Evolutionary conservation across 805 yeast species (phyloP).

Genomic region (Nakazawaea peltata): DNA sequence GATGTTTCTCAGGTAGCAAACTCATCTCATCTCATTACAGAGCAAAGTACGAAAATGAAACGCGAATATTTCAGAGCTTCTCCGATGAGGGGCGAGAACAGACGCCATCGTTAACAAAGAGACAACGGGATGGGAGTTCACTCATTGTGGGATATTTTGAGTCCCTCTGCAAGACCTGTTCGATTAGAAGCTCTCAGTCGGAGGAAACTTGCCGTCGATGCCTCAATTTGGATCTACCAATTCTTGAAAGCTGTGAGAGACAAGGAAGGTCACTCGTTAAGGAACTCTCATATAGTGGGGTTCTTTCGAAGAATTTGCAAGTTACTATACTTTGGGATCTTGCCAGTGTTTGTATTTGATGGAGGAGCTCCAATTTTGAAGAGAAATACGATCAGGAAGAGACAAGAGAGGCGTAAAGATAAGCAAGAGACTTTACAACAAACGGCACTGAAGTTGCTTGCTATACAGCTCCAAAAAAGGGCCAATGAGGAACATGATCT

Average conservation of each 20-base stretch:
- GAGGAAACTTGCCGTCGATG: slow-evolving; percentile 86
- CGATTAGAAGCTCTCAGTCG: slow-evolving; percentile 77
- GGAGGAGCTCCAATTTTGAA: slow-evolving; percentile 90
- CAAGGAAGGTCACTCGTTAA: slow-evolving; percentile 66
- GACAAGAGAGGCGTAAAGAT: slow-evolving; percentile 71
- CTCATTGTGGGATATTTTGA: slow-evolving; percentile 86
- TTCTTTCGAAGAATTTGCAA: slow-evolving; percentile 92
- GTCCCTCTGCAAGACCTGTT: slow-evolving; percentile 87
- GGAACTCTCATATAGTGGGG: slow-evolving; percentile 87
- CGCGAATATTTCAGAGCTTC: too few species aligned
- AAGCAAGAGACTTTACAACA: slow-evolving; percentile 58
- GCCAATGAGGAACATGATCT: slow-evolving; percentile 24
- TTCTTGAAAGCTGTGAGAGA: slow-evolving; percentile 92
- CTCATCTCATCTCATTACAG: too few species aligned
- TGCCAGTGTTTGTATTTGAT: slow-evolving; percentile 89
- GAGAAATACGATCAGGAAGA: slow-evolving; percentile 62
- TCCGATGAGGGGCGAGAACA: too few species aligned
- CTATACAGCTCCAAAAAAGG: slow-evolving; percentile 63
- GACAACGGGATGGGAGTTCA: slow-evolving; percentile 99
- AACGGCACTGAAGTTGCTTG: slow-evolving; percentile 76
- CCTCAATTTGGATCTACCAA: slow-evolving; percentile 98
- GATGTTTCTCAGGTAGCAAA: too few species aligned
- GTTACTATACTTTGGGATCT: slow-evolving; percentile 75
- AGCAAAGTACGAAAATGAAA: too few species aligned
- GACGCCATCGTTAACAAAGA: too few species aligned